Base-by-base conservation (phyloP, 164 flowering plant genomes). In the Pachysandra terminalis region DNA sequence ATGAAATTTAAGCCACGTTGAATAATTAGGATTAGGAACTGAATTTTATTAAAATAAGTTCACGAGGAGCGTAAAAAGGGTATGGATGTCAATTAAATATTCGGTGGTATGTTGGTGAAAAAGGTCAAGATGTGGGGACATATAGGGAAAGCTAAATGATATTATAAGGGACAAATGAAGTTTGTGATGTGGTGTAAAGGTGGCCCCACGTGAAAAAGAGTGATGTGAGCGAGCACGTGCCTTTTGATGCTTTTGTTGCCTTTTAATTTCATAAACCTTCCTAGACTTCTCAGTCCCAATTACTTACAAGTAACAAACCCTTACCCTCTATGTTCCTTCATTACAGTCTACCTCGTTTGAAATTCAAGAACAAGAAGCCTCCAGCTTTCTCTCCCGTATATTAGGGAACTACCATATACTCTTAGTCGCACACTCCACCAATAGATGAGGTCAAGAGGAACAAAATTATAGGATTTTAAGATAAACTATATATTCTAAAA, bases 181-280 rank as follows among this genome's bases (percentile, higher is more conserved):
- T 58, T 35, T 22, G 52, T n/a, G 19, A 21, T 74, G 76, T 72
- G 83, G 83, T 80, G 83, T 73, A 72, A 59, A 60, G 26, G 71
- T 45, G 25, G 57, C 74, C 79, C 83, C 82, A 77, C 75, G 73
- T 77, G 82, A 77, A 45, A 72, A 62, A 69, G 82, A 71, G 66
- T 66, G 75, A 71, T 73, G 64, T 56, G 59, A 67, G 68, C 54
- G 7, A 16, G 71, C 78, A 74, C 80, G 68, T 77, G 80, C 61
- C n/a, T 1, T 7, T 56, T 49, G 32, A 70, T 40, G 17, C 52
- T 49, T 27, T 60, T 17, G 28, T 40, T 37, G 21, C 41, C 64
- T 60, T 32, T 69, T 22, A 17, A 19, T 57, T 40, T 55, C 56
- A 26, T 32, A 56, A 66, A 6, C 10, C 45, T 40, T 40, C 56